A percentile compares a stretch with the other conserved stretches of the same genome.
Evolutionary conservation across 23 red algal species (phyloP).

Genomic region (Gracilaria caudata): DNA sequence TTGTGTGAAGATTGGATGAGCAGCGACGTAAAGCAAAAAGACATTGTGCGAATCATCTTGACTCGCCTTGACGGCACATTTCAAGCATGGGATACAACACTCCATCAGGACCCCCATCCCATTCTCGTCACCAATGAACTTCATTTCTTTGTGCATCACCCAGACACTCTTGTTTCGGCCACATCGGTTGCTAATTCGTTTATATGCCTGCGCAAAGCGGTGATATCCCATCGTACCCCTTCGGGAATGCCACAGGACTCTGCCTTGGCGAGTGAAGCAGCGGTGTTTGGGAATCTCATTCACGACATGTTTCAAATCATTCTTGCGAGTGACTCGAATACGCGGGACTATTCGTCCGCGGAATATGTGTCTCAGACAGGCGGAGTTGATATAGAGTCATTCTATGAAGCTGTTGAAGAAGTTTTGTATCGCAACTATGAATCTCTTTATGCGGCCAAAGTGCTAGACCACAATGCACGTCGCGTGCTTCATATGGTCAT

Average conservation of each 20-base stretch:
- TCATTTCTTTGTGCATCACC: slow-evolving; percentile 75
- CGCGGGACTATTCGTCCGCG: slow-evolving; percentile 2
- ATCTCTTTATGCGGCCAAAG: slow-evolving; percentile 52
- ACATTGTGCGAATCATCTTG: slow-evolving; percentile 55
- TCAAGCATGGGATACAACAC: slow-evolving; percentile 16
- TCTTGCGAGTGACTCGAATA: slow-evolving; percentile 33
- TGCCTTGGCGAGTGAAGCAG: slow-evolving; percentile 39
- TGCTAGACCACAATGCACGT: slow-evolving; percentile 31
- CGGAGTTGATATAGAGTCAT: slow-evolving; percentile 18
- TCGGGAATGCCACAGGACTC: slow-evolving; percentile 13
- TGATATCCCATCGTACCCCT: slow-evolving; percentile 64
- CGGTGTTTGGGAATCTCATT: slow-evolving; percentile 76
- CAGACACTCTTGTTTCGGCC: slow-evolving; percentile 78
- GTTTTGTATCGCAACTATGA: slow-evolving; percentile 38
- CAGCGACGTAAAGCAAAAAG: slow-evolving; percentile 20
- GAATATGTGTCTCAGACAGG: slow-evolving; percentile 24
- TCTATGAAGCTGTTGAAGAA: slow-evolving; percentile 53
- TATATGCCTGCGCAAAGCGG: slow-evolving; percentile 62
- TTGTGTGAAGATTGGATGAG: slow-evolving; percentile 62
- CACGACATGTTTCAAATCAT: slow-evolving; percentile 77
- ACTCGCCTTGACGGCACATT: slow-evolving; percentile 5
- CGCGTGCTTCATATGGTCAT: slow-evolving; percentile 57
- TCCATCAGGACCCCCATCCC: not conserved
- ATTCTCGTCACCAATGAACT: slow-evolving; percentile 50
- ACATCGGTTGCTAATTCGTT: slow-evolving; percentile 82